Evolutionary conservation across 169 alveolate species (phyloP).

Genomic region (Besnoitia besnoiti): DNA sequence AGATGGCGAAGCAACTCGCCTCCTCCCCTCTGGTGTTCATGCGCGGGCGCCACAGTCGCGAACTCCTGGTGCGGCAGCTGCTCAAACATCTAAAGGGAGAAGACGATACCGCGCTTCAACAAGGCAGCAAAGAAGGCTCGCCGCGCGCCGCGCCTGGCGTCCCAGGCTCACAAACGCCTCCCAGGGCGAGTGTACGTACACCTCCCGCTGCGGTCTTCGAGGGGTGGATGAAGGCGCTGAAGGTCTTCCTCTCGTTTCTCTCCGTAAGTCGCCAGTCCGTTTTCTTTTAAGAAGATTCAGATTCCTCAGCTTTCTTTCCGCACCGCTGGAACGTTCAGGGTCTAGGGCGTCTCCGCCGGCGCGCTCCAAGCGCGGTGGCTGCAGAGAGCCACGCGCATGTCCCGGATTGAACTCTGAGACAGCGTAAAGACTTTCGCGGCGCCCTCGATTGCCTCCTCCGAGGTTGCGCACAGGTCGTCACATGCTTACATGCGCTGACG

Average conservation of each 20-base stretch:
- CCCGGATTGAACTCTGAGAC: too few species aligned
- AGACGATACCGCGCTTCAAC: not conserved
- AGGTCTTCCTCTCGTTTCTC: conserved; percentile 13
- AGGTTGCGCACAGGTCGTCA: too few species aligned
- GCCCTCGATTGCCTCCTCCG: too few species aligned
- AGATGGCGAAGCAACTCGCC: not conserved
- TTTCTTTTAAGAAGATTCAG: too few species aligned
- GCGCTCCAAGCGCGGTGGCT: too few species aligned
- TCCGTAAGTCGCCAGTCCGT: not conserved
- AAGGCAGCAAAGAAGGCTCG: not conserved
- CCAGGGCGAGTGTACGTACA: not conserved
- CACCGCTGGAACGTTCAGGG: too few species aligned
- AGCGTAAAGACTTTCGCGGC: too few species aligned
- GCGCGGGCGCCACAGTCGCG: conserved; percentile 2
- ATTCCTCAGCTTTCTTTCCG: too few species aligned
- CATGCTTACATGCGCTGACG: too few species aligned
- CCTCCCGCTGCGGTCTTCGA: not conserved
- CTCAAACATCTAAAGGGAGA: not conserved
- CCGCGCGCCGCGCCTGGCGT: not conserved
- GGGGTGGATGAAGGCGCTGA: conserved; percentile 28
- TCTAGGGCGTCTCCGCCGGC: too few species aligned
- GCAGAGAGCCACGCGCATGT: too few species aligned
- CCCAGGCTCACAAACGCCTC: not conserved
- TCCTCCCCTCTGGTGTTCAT: conserved; percentile 13
- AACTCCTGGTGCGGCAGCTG: conserved; percentile 13